Evolutionary conservation across 176 grass and related monocot genomes (phyloP).

Genomic region (Bromus sterilis): DNA sequence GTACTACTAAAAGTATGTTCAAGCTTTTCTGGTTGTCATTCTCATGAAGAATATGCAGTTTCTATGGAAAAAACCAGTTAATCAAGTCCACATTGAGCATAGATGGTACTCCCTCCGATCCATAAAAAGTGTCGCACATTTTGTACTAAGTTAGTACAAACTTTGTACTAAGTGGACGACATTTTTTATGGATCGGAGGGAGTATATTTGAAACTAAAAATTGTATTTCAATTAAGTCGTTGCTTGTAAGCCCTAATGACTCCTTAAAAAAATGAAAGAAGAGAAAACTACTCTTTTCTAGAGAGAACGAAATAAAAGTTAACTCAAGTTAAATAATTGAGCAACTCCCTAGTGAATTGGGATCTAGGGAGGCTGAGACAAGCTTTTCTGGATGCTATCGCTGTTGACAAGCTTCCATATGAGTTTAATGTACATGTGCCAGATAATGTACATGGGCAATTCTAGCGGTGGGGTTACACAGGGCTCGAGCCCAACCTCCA

Average conservation of each 20-base stretch:
- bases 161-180: no score
- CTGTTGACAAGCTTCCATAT: not conserved
- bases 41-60: not conserved
- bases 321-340: not conserved
- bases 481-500: not conserved
- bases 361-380: not conserved
- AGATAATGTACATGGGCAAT: not conserved
- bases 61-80: not conserved
- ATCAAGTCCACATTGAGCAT: not conserved
- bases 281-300: not conserved
- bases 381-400: not conserved
- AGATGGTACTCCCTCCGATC: no score
- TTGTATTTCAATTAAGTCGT: conserved; percentile 7
- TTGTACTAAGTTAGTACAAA: no score
- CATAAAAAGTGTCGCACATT: no score
- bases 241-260: not conserved
- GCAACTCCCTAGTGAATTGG: not conserved
- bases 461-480: not conserved
- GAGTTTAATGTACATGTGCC: conserved; percentile 4
- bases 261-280: not conserved
- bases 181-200: no score
- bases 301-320: conserved; percentile 8
- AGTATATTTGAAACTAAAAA: not conserved
- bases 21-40: not conserved
- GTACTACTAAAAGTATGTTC: not conserved